Evolutionary conservation across 306 rosid species (phyloP).

Genomic region (Malus domestica): ASM211411v1 NC_041804.1:9422001-9422500

Average conservation of each 20-base stretch:
- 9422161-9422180: no score
- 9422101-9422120: no score
- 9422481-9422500: constrained; percentile 37
- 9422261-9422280: not conserved
- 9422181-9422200: no score
- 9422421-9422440: not conserved
- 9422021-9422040: no score
- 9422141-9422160: no score
- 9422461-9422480: not conserved
- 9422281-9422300: not conserved
- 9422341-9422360: not conserved
- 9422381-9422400: not conserved
- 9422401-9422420: not conserved
- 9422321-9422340: not conserved
- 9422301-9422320: not conserved
- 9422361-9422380: not conserved
- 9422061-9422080: no score
- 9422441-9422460: not conserved
- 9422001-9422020: fast-evolving
- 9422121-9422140: no score
- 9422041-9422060: no score
- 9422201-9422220: no score
- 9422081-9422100: no score
- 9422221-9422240: not conserved
- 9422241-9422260: not conserved